A percentile compares a stretch with the other conserved stretches of the same genome.
These are phyloP conservation scores for Pogostemon cablin DNA, from an alignment of 257 asterid genomes.

Conservation along the genomic window DNA sequence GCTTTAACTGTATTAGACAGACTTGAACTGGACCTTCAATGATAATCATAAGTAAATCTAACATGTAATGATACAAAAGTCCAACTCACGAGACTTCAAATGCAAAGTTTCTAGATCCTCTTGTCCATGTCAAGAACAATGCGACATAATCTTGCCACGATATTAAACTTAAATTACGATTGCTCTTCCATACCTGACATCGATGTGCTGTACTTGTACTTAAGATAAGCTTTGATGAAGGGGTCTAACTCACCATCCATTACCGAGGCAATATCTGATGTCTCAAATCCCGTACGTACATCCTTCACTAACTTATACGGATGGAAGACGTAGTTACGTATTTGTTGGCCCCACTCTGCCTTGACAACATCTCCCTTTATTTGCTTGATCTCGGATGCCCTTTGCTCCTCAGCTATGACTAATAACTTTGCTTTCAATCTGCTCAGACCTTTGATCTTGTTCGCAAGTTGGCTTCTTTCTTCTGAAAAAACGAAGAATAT, in stretches of 20 bases:
- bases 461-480: constrained; percentile 77
- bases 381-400: constrained; percentile 96
- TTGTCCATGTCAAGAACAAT: constrained; percentile 3
- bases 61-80: not conserved
- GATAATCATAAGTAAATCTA: not conserved
- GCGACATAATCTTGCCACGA: not conserved
- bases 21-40: not conserved
- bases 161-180: not conserved
- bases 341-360: constrained; percentile 99
- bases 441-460: constrained; percentile 91
- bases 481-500: constrained; percentile 47
- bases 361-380: constrained; percentile 87
- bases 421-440: constrained; percentile 82
- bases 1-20: too few species aligned
- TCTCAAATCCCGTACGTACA: constrained; percentile 79
- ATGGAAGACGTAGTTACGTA: constrained; percentile 91
- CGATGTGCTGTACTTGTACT: constrained; percentile 64
- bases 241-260: constrained; percentile 97
- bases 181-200: constrained; percentile 39
- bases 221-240: constrained; percentile 85
- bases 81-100: not conserved
- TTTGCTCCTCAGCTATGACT: constrained; percentile 89
- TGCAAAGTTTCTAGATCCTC: not conserved
- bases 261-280: constrained; percentile 77
- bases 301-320: constrained; percentile 96